A percentile compares a stretch with the other conserved stretches of the same genome.
Conservation (phyloP, 2,329 filamentous ascomycete genomes). For the Fusarium longipes region DNA sequence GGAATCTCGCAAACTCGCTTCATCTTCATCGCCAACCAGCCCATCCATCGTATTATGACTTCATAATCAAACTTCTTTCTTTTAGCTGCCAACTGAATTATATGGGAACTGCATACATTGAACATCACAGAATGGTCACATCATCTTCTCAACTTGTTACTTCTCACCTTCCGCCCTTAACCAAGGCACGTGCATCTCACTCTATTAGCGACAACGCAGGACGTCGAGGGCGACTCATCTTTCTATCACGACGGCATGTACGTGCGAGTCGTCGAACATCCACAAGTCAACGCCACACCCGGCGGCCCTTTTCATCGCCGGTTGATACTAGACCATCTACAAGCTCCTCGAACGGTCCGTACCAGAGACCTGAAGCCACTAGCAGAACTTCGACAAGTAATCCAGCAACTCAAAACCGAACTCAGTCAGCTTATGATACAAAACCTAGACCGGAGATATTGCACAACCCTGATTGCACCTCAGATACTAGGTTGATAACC, state of each 20-base stretch:
- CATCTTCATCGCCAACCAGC: conserved; percentile 21
- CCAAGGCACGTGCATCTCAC: conserved; percentile 19
- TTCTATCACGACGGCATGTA: conserved; percentile 43
- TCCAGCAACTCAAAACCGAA: not conserved
- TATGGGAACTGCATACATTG: conserved; percentile 29
- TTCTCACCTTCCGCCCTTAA: conserved; percentile 34
- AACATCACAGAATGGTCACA: conserved; percentile 44
- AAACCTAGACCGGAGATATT: not conserved
- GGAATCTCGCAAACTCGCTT: not conserved
- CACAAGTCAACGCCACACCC: conserved; percentile 1
- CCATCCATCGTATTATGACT: conserved; percentile 29
- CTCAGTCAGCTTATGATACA: not conserved
- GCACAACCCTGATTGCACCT: not conserved
- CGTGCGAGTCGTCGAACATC: conserved; percentile 36
- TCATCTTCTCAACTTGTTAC: conserved; percentile 47
- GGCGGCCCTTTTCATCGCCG: conserved; percentile 16
- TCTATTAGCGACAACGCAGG: conserved; percentile 29
- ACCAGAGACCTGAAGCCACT: not conserved
- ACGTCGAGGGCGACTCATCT: conserved; percentile 45
- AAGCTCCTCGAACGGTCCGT: not conserved
- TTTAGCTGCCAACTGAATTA: conserved; percentile 37
- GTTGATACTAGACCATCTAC: not conserved
- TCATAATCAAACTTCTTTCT: not conserved
- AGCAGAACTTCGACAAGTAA: not conserved
- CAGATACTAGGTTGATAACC: not conserved